Base-by-base conservation (phyloP, 768 basidiomycete genomes). In the Calocybe gangraenosa region DNA sequence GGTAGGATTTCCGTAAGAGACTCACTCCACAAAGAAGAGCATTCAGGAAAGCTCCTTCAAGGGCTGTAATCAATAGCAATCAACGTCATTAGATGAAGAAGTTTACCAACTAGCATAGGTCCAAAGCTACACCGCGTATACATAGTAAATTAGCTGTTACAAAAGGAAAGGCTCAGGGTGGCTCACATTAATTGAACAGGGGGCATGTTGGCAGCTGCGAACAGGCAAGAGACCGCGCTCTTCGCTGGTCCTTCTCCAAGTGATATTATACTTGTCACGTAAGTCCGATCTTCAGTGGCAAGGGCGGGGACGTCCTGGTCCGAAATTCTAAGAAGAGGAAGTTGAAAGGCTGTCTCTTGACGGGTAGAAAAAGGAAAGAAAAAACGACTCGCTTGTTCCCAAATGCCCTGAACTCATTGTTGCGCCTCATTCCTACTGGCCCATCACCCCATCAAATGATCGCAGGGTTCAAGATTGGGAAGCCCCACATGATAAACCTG, bases 21-120 rank as follows among this genome's bases (percentile, higher is more conserved):
- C 64, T 47, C 48, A 74, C 74, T 49, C 74, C 74, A 48, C 70
- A 75, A 28, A 75, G 63, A 50, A 75, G 67, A 60, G 70, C 66
- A 46, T 74, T 73, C 40, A 56, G 18, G 33, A 51, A 58, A 9
- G 50, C 34, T 6, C 57, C 54, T 58, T 22, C 20, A 1, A 15
- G 11, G 13, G n/a, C 6, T 6, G n/a, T 3, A 44, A 40, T 51
- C 37, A 14, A 32, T 1, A n/a, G 14, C 18, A 10, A 19, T 31
- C n/a, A 43, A 10, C 8, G 25, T 3, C 13, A 1, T 25, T 2
- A n/a, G 21, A 13, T 30, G 10, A 10, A 42, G 46, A 64, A n/a
- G 30, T 35, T 5, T 61, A 21, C 71, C 73, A 42, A 73, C 58
- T 30, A 73, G 61, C 68, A 74, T 71, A 9, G 73, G 71, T 15